Base-by-base conservation (phyloP, 805 yeast species). In the Suhomyces tanzawaensis region DNA sequence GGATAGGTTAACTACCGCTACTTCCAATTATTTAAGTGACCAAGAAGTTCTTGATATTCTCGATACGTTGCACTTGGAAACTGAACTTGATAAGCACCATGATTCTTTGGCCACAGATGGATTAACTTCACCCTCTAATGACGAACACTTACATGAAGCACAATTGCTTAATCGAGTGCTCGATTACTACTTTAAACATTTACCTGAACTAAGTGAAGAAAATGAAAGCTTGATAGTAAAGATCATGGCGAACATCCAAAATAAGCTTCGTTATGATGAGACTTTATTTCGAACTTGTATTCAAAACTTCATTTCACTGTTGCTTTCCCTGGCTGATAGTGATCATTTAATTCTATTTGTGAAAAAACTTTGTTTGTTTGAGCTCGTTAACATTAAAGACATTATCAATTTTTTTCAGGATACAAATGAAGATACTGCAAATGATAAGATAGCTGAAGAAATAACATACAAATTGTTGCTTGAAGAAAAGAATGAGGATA, bases 301-400 rank as follows among this genome's bases (percentile, higher is more conserved):
- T 11, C 21, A 34, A 3, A 19, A 34, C 13, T 46, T 40, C 37
- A 22, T 45, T 13, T 1, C 16, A n/a, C 24, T 17, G 3, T 12
- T 14, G 29, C 13, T 25, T 4, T n/a, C 24, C 16, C 15, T 11
- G 9, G 18, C 15, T 15, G 29, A 25, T 12, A 16, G 17, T 5
- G 22, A 36, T 11, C 27, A 34, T 15, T 7, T 48, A 2, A 32
- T 32, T 3, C 18, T 17, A 11, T 46, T 49, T 24, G 29, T 57
- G 14, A 48, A 48, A 23, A 53, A 43, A 31, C 32, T 55, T 11
- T 19, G 53, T 12, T 22, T 41, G 17, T 48, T 33, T 37, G 53
- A 53, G 23, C 38, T 53, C 4, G 25, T 52, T n/a, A 40, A 32
- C 29, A 39, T 51, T 13, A 29, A 38, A 15, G 52, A 51, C 4